These are phyloP conservation scores for Arachnomyces sp. DNA, from an alignment of 2,329 filamentous ascomycete species.

Conservation along the genomic window DNA sequence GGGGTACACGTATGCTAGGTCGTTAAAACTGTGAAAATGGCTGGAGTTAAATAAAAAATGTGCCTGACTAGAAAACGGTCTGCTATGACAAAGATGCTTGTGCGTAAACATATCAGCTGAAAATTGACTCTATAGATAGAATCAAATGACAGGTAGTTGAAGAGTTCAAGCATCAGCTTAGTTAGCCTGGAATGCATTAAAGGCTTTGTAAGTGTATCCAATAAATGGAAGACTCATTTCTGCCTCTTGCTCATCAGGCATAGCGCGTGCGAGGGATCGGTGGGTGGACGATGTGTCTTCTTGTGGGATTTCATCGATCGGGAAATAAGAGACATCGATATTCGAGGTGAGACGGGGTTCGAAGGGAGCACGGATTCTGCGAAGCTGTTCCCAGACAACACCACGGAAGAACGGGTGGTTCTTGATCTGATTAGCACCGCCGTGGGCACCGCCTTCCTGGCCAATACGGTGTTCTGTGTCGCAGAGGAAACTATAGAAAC, in stretches of 20 bases:
- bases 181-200: conserved; percentile 56
- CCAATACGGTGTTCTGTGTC: conserved; percentile 90
- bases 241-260: conserved; percentile 69
- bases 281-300: conserved; percentile 84
- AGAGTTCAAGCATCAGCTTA: conserved; percentile 19
- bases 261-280: conserved; percentile 71
- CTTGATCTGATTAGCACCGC: conserved; percentile 88
- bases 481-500: conserved; percentile 67
- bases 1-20: neutral
- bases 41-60: neutral
- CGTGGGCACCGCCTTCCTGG: conserved; percentile 48
- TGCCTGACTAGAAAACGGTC: neutral
- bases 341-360: conserved; percentile 89
- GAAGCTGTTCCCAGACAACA: conserved; percentile 87
- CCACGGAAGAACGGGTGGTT: conserved; percentile 92
- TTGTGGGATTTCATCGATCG: conserved; percentile 96
- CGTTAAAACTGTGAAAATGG: neutral
- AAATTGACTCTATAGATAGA: neutral
- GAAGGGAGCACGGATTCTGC: conserved; percentile 89
- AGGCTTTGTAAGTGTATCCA: conserved; percentile 96
- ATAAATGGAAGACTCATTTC: conserved; percentile 96
- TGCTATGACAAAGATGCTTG: too few species aligned
- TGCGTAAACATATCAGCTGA: neutral
- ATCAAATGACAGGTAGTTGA: conserved; percentile 3
- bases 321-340: conserved; percentile 97